Conservation (phyloP, 305 asterid species). For the Fraxinus paxiana region DNA sequence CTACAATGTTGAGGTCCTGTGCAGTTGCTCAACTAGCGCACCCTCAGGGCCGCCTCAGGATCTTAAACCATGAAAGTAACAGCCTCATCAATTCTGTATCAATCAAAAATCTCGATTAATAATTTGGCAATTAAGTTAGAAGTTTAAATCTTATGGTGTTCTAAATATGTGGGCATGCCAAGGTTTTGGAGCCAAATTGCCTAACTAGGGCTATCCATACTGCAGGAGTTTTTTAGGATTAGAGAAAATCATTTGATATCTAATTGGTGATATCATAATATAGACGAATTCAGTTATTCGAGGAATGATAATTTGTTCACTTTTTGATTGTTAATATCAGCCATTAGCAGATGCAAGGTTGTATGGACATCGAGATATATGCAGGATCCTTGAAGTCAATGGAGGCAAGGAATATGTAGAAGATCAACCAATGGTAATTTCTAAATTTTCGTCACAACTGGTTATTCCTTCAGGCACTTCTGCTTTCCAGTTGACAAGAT, state of each 20-base stretch:
- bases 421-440: conserved; percentile 45
- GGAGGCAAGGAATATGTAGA: conserved; percentile 53
- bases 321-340: conserved; percentile 25
- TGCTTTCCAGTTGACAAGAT: background rate
- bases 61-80: background rate
- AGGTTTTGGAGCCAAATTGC: background rate
- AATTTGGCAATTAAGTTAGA: background rate
- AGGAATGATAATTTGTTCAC: background rate
- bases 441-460: background rate
- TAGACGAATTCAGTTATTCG: background rate
- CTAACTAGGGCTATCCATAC: background rate
- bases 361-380: conserved; percentile 57
- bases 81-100: background rate
- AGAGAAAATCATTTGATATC: background rate
- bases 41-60: too few relatives aligned
- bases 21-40: too few relatives aligned
- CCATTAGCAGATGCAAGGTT: conserved; percentile 59
- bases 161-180: background rate
- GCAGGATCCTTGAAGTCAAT: conserved; percentile 61
- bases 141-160: background rate
- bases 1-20: too few relatives aligned
- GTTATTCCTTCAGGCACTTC: background rate
- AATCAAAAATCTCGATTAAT: background rate
- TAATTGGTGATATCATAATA: background rate
- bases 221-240: background rate